Base-by-base conservation (phyloP, 2,329 filamentous ascomycete species). In the Graphilbum fragrans region DNA sequence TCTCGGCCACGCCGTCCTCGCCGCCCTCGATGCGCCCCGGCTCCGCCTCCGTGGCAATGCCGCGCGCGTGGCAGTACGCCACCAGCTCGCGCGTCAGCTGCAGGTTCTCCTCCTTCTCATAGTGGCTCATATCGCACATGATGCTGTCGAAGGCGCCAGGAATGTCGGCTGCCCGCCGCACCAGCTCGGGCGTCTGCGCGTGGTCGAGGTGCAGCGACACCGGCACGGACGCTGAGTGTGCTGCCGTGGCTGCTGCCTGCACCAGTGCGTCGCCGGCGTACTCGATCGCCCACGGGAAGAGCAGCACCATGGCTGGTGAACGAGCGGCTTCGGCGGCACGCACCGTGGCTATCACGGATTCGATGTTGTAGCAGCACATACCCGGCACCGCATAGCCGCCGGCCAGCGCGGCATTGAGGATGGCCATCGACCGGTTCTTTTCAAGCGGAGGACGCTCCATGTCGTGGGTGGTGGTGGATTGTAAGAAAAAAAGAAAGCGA, bases 91-190 rank as follows among this genome's bases (percentile, higher is more conserved):
- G 65, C 27, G 77, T 83, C 53, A 71, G 62, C 3, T 61, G 55
- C 32, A 83, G 63, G 51, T 83, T 83, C 62, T 82, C 77, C 44
- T 69, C 77, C 51, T 76, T 77, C 43, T 80, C 76, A 55, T 80
- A 78, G 55, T 82, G 79, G 47, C 67, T 73, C 79, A 83, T 83
- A 58, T 83, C 79, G 14, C 81, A 74, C 78, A 83, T 82, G 57
- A 86, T 83, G 47, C 70, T 74, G 58, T 85, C 80, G 50, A 84
- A 84, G 3, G 62, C 69, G 38, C 70, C 65, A 18, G 56, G 52
- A n/a, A 74, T 67, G 50, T 77, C 68, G 1, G 76, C 77, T 0
- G 77, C 77, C 5, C 62, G 64, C 16, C 70, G 66, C 46, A 82
- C 77, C 35, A 75, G 67, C 42, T 68, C 68, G 23, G 72, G 70